Percentiles rank a stretch among this genome's conserved stretches.
Conservation (phyloP, 768 basidiomycete genomes). For the Paxillus involutus region DNA sequence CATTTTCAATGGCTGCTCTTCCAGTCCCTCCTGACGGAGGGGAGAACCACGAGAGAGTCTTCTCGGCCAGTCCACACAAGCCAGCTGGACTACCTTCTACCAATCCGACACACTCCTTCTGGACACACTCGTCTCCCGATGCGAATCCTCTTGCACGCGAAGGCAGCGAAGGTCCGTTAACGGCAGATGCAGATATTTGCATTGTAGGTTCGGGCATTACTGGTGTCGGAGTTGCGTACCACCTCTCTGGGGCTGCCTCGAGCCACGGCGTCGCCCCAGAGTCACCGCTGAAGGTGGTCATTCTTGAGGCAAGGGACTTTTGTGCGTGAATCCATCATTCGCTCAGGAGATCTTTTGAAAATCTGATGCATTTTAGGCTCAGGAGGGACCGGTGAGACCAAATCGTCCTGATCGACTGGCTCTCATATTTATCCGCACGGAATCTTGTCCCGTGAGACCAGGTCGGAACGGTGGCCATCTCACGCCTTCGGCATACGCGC, state of each 20-base stretch:
- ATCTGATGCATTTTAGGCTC: conserved; percentile 44
- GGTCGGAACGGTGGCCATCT: conserved; percentile 83
- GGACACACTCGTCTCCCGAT: conserved; percentile 54
- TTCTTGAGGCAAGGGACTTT: conserved; percentile 86
- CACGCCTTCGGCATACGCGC: conserved; percentile 46
- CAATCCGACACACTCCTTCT: conserved; percentile 73
- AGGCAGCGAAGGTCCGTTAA: conserved; percentile 65
- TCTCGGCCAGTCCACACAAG: conserved; percentile 1
- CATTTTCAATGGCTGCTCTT: conserved; percentile 9
- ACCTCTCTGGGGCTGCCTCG: conserved; percentile 45
- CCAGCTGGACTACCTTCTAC: conserved; percentile 47
- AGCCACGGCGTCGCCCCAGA: conserved; percentile 1
- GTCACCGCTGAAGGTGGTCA: conserved; percentile 47
- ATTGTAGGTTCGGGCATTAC: conserved; percentile 83
- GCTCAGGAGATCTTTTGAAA: not conserved
- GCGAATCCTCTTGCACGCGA: conserved; percentile 67
- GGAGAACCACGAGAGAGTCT: conserved; percentile 1
- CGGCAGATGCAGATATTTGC: conserved; percentile 63
- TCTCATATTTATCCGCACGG: not conserved
- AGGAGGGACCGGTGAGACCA: conserved; percentile 66
- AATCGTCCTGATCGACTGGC: conserved; percentile 1
- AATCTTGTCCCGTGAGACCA: conserved; percentile 20
- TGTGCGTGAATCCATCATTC: conserved; percentile 47
- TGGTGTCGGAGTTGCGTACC: conserved; percentile 73
- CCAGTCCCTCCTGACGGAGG: not conserved